Percentiles rank a stretch among this genome's conserved stretches.
Conservation (phyloP, 108 stramenopile species). For the Epipyxis sp. region DNA sequence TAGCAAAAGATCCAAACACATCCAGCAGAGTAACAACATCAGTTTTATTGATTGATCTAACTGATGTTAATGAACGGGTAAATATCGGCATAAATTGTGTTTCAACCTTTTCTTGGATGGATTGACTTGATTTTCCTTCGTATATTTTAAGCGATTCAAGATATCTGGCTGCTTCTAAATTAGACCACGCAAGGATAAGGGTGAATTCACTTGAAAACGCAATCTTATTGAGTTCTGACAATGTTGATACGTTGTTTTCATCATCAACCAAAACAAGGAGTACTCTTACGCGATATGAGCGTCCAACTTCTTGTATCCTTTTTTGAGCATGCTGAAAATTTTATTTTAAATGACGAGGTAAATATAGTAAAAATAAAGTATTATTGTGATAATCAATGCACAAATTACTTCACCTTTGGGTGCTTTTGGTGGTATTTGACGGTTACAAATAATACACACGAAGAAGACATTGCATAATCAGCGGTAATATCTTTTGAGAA, state of each 20-base stretch:
- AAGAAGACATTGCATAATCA: conserved; percentile 40
- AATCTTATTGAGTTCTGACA: conserved; percentile 69
- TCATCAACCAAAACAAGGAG: conserved; percentile 80
- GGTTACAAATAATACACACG: conserved; percentile 39
- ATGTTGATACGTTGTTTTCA: conserved; percentile 67
- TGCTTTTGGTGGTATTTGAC: conserved; percentile 52
- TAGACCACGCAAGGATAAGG: conserved; percentile 74
- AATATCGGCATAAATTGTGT: conserved; percentile 62
- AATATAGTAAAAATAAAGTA: neutral
- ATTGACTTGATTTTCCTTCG: conserved; percentile 72
- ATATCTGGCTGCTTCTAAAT: conserved; percentile 80
- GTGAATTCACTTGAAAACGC: conserved; percentile 69
- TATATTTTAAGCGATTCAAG: conserved; percentile 86
- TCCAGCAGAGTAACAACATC: conserved; percentile 64
- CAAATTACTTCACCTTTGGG: conserved; percentile 29
- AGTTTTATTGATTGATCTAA: conserved; percentile 70
- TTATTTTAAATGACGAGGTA: neutral
- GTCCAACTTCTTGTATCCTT: conserved; percentile 38
- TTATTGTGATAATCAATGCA: too few species aligned
- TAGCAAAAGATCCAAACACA: conserved; percentile 63
- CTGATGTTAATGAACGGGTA: conserved; percentile 59
- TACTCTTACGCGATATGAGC: conserved; percentile 68
- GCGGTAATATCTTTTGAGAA: conserved; percentile 43
- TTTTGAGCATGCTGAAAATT: conserved; percentile 15
- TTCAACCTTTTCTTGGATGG: conserved; percentile 64